A percentile compares a stretch with the other conserved stretches of the same genome.
Conservation (phyloP, 441 rosid species). For the Capsella rubella region DNA sequence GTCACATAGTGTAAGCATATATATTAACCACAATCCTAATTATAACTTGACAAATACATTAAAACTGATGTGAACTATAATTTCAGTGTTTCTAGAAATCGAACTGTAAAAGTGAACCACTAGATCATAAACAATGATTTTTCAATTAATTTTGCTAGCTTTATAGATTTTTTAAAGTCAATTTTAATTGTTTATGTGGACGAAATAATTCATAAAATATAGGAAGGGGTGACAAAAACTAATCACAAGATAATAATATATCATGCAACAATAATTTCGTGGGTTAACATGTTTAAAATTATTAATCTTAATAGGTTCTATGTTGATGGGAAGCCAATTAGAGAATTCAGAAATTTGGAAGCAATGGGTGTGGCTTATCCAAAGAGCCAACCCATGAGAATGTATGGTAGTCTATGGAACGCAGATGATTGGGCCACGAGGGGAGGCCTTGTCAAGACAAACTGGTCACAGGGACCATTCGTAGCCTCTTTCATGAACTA, state of each 20-base stretch:
- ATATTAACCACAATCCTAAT: not conserved
- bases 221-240: not conserved
- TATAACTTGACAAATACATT: not conserved
- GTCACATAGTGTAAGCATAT: constrained; percentile 47
- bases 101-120: not conserved
- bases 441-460: constrained; percentile 67
- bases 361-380: constrained; percentile 58
- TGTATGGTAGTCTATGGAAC: constrained; percentile 67
- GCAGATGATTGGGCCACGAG: constrained; percentile 71
- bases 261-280: not conserved
- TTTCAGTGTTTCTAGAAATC: not conserved
- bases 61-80: not conserved
- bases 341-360: constrained; percentile 70
- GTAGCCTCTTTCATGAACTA: constrained; percentile 60
- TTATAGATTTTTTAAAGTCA: not conserved
- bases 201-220: not conserved
- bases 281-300: not conserved
- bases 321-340: constrained; percentile 63
- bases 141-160: too few species aligned
- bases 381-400: constrained; percentile 60
- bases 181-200: not conserved
- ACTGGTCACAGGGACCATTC: constrained; percentile 65
- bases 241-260: not conserved
- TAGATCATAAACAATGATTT: too few species aligned
- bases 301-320: constrained; percentile 48